These are phyloP conservation scores for Lenwebbia sp. DNA, from an alignment of 345 rosid species.

Conservation along the genomic window DNA sequence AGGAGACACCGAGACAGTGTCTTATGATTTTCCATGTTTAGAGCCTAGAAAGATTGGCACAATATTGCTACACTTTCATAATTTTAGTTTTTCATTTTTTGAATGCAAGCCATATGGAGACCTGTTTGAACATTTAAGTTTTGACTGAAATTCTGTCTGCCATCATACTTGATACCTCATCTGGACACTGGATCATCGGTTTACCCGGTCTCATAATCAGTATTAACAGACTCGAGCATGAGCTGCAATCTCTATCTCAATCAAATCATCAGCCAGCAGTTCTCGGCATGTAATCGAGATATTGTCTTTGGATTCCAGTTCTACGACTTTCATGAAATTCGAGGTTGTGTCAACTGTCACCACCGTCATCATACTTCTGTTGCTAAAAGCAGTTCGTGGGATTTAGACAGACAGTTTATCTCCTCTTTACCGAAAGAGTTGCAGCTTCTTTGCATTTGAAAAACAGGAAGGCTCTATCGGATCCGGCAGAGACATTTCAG, in stretches of 20 bases:
- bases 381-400: background rate
- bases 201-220: background rate
- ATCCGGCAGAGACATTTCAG: background rate
- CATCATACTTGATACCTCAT: background rate
- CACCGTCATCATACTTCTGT: background rate
- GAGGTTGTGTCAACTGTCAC: background rate
- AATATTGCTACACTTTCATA: background rate
- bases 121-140: background rate
- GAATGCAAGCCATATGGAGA: background rate
- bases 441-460: background rate
- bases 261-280: background rate
- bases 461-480: background rate
- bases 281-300: background rate
- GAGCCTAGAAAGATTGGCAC: background rate
- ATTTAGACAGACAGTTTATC: background rate
- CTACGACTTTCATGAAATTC: background rate
- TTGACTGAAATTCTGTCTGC: background rate
- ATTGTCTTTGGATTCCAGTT: background rate
- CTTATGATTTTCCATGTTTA: background rate
- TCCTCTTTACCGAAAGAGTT: background rate
- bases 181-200: background rate
- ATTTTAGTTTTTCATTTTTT: background rate
- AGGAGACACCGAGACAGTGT: background rate
- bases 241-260: background rate
- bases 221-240: background rate